phyloP scores from a whole-genome alignment of 768 basidiomycete species.

The Clavulina sp. region DNA sequence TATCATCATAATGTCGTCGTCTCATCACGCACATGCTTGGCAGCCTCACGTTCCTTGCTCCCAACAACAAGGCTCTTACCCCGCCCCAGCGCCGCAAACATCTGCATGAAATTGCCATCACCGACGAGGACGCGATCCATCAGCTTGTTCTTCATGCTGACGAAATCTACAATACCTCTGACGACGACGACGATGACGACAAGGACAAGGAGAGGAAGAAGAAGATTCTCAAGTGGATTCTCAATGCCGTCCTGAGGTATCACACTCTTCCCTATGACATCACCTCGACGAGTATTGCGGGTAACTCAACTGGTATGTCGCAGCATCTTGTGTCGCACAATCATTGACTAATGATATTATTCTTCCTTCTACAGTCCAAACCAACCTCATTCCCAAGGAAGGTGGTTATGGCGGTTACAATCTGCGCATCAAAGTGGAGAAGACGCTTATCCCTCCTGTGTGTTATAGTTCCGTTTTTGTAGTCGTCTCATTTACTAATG shows the following conservation, averaged over 20 bases:
- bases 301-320: constrained; percentile 2
- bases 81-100: background rate
- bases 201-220: constrained; percentile 4
- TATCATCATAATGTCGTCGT: too few relatives aligned
- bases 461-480: too few relatives aligned
- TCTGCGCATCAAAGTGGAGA: constrained; percentile 9
- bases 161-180: too few relatives aligned
- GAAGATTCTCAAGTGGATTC: background rate
- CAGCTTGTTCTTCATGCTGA: background rate
- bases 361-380: constrained; percentile 1
- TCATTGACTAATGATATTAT: background rate
- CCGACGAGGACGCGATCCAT: background rate
- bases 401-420: constrained; percentile 3
- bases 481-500: too few relatives aligned
- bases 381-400: constrained; percentile 3
- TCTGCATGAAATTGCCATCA: background rate
- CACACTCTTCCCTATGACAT: constrained; percentile 3
- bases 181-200: background rate
- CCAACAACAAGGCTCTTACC: constrained; percentile 5
- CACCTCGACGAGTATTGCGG: background rate
- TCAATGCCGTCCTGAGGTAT: constrained; percentile 5
- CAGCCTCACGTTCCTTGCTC: constrained; percentile 9
- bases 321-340: background rate
- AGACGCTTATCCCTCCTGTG: background rate
- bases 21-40: background rate